phyloP scores from a whole-genome alignment of 768 basidiomycete genomes.

The Mycena leptocephala region DNA sequence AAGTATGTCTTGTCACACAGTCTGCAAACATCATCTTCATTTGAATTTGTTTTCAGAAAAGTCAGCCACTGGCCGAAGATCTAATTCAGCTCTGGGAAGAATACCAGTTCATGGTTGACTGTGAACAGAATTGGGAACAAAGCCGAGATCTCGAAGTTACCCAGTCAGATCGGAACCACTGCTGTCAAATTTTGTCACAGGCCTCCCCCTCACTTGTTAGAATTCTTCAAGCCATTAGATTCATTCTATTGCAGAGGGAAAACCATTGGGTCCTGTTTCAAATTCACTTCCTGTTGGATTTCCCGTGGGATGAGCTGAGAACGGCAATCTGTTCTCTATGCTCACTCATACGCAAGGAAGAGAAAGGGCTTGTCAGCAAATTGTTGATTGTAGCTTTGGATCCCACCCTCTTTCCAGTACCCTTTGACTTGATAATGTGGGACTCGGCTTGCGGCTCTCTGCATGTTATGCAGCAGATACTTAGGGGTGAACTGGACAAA shows the following conservation, averaged over 20 bases:
- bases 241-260: background rate
- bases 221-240: background rate
- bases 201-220: background rate
- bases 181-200: background rate
- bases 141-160: background rate
- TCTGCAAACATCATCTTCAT: background rate
- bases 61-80: background rate
- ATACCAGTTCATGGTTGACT: background rate
- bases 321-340: background rate
- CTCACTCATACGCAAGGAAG: background rate
- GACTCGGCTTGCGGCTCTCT: too few species aligned
- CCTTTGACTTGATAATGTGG: too few species aligned
- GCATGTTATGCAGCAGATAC: too few species aligned
- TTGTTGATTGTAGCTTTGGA: background rate
- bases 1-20: background rate
- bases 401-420: background rate
- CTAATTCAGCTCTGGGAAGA: slow-evolving; percentile 15
- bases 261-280: background rate
- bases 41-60: background rate
- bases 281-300: background rate
- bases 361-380: too few species aligned
- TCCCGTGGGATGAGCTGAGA: slow-evolving; percentile 1
- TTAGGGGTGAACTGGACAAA: too few species aligned
- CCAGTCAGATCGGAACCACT: background rate
- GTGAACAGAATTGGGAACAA: background rate